Base-by-base conservation (phyloP, 345 rosid genomes). In the Lumnitzera racemosa region DNA sequence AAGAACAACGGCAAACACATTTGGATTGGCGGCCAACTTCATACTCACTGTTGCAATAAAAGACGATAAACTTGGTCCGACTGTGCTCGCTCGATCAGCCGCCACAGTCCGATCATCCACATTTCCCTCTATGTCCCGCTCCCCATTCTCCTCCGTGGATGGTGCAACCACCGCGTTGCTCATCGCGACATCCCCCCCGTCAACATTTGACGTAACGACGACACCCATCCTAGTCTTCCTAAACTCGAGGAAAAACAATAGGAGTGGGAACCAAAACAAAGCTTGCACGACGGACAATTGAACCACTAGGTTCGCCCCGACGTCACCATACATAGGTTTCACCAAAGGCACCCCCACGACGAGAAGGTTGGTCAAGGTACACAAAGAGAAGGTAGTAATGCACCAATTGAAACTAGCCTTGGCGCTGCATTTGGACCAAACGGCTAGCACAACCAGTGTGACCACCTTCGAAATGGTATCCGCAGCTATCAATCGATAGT, bases 381-480 rank as follows among this genome's bases (percentile, higher is more conserved):
- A 77, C 24, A 92, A 70, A 27, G 97, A 89, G 72, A 82, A 92
- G 43, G 83, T 84, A 2, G 97, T 92, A 24, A 92, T 80, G 66
- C 90, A 85, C 97, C 97, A 92, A 41, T 80, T 52, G 47, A 74
- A 82, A 78, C 90, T 87, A 24, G 90, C 90, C 72, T 82, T 80
- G 72, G 67, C 69, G 15, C 83, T 79, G 29, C 66, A 83, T 73
- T 70, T 80, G 2, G 85, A 88, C 99, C 99, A 94, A 3, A 73
- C 55, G 10, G 70, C 91, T 11, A 89, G 61, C 24, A 79, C 81
- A 36, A 51, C 60, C n/a, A 94, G 77, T 5, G 85, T 83, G 15
- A 86, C 51, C n/a, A 79, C 61, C 74, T 92, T 92, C 8, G 99
- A 87, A 5, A 89, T 53, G 2, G 82, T 75, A 61, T 92, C 97